Evolutionary conservation across 73 alveolate genomes (phyloP), one percentile per base, ranked within the genome.

Genomic region (Uronychia binucleata): DNA sequence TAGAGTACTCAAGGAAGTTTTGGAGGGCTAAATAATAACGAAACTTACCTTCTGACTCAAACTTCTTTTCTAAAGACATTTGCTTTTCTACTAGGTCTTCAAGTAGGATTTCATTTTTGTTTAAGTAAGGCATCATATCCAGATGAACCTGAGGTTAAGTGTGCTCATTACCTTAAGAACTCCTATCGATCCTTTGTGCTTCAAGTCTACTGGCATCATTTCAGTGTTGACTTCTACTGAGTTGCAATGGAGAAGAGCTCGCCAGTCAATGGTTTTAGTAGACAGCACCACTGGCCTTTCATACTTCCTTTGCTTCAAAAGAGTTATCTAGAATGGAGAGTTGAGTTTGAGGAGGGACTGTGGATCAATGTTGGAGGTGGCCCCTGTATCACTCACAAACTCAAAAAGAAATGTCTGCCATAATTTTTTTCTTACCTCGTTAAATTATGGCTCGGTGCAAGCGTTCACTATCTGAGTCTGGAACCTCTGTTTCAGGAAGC

Each of bases 251-350:
- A 92, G 88, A 31, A 92, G 79, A 1, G 83, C 85, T 59, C 97
- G 78, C 97, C 97, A 92, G 35, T 92, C 97, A 0, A 92, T 79
- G 34, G 67, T 84, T 84, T 92, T 91, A 30, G 95, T 88, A 1
- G 95, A 91, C 34, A 92, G 28, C 28, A 92, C 91, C 29, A 83
- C 88, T 74, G 89, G 75, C 30, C 86, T 80, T 30, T 82, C 91
- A 67, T 75, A 59, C 14, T 46, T 57, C 77, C 57, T 77, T 30
- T 84, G 85, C 31, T 80, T 79, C n/a, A 80, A 84, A 0, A 92
- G 79, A 5, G 86, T 86, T 25, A 92, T 31, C 34, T 89, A 90
- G 31, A 92, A 14, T 30, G 92, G 89, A 0, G 87, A 57, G 67
- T 82, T 77, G 0, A 84, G 83, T 86, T 92, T 92, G 59, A 92